These are phyloP conservation scores for Musa acuminata DNA, from an alignment of 176 grass and related monocot species.

Conservation along the genomic window DNA sequence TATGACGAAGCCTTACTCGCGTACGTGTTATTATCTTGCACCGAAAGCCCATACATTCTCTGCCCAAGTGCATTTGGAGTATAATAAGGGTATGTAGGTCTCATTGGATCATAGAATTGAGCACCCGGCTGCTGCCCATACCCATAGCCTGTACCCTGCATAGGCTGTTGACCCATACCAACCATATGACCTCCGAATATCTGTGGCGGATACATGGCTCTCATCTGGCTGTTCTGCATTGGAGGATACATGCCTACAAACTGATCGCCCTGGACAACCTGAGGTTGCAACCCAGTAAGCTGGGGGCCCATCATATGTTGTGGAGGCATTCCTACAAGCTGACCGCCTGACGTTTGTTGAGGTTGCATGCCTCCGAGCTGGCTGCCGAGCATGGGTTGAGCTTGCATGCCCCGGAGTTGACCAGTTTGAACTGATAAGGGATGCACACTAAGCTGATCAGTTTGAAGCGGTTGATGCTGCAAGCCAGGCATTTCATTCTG, in stretches of 20 bases:
- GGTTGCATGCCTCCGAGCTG: constrained; percentile 43
- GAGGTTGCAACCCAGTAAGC: constrained; percentile 26
- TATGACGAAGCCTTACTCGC: constrained; percentile 30
- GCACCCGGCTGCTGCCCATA: constrained; percentile 58
- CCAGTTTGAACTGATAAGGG: constrained; percentile 20
- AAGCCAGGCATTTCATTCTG: constrained; percentile 26
- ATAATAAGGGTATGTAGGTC: constrained; percentile 36
- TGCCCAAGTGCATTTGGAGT: constrained; percentile 47
- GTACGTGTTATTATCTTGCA: constrained; percentile 45
- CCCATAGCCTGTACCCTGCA: constrained; percentile 46
- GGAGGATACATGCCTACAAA: constrained; percentile 41
- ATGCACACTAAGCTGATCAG: constrained; percentile 20
- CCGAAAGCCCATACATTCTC: constrained; percentile 68
- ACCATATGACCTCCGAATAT: constrained; percentile 37
- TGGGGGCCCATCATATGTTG: constrained; percentile 39
- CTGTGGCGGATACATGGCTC: constrained; percentile 55
- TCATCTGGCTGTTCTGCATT: constrained; percentile 35
- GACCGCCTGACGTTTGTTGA: constrained; percentile 23
- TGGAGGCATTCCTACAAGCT: constrained; percentile 32
- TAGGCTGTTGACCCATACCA: constrained; percentile 34
- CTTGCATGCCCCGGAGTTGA: constrained; percentile 34
- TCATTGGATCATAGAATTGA: constrained; percentile 63
- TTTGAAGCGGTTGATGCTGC: constrained; percentile 37
- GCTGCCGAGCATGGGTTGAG: constrained; percentile 5
- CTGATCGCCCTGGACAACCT: constrained; percentile 37